A percentile compares a stretch with the other conserved stretches of the same genome.
Evolutionary conservation across 148 eudicot species (phyloP).

Genomic region (Rhododendron henanense): DNA sequence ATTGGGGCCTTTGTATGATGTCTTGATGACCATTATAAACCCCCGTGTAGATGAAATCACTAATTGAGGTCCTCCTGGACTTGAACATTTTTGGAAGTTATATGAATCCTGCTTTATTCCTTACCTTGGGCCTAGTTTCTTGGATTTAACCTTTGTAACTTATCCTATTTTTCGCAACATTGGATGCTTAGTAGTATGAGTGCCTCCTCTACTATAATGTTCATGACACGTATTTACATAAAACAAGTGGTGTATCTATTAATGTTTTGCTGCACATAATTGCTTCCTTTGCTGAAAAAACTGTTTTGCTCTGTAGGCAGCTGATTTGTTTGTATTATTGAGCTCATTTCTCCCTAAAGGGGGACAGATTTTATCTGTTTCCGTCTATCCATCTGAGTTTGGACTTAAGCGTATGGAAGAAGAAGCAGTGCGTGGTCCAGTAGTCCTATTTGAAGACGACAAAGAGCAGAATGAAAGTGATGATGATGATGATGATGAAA

Average conservation of each 20-base stretch:
- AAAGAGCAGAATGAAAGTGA: slow-evolving; percentile 32
- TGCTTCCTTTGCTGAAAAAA: neutral
- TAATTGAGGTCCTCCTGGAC: neutral
- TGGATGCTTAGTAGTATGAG: neutral
- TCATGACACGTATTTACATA: neutral
- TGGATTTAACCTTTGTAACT: neutral
- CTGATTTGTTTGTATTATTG: slow-evolving; percentile 67
- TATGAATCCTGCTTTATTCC: neutral
- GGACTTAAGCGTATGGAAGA: slow-evolving; percentile 93
- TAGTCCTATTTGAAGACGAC: slow-evolving; percentile 63
- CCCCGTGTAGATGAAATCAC: neutral
- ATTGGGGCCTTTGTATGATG: neutral
- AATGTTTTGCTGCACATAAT: neutral
- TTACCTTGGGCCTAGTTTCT: neutral
- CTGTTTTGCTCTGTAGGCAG: slow-evolving; percentile 50
- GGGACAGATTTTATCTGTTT: slow-evolving; percentile 68
- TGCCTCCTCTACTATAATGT: too few relatives aligned
- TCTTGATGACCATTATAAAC: neutral
- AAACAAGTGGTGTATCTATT: neutral
- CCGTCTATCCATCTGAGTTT: slow-evolving; percentile 97
- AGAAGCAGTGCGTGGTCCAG: slow-evolving; percentile 92
- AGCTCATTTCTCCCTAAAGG: slow-evolving; percentile 78
- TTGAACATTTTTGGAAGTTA: neutral
- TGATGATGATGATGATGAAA: slow-evolving; percentile 35
- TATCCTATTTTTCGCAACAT: neutral